phyloP scores from a whole-genome alignment of 2,329 filamentous ascomycete genomes.

The Biscogniauxia marginata region DNA sequence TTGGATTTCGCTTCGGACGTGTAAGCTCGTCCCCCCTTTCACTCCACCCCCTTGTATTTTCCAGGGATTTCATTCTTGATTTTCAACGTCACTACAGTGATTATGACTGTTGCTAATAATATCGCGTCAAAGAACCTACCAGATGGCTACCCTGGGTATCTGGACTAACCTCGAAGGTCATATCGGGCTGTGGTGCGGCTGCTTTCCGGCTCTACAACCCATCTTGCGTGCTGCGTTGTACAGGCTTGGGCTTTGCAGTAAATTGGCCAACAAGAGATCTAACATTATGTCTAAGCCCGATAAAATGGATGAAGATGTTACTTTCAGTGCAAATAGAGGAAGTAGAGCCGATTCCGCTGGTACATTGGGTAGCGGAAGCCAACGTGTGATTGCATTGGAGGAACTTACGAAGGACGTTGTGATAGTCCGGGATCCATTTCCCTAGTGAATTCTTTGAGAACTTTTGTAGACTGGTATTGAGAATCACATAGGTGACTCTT shows the following conservation, averaged over 20 bases:
- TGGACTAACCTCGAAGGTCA: slow-evolving; percentile 44
- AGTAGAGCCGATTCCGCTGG: background rate
- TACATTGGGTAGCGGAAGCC: background rate
- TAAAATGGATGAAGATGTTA: background rate
- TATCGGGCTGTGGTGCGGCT: slow-evolving; percentile 42
- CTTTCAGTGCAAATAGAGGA: background rate
- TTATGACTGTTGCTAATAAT: background rate
- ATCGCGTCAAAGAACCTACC: slow-evolving; percentile 32
- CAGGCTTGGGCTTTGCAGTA: slow-evolving; percentile 26
- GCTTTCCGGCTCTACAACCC: slow-evolving; percentile 41
- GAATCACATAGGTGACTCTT: too few relatives aligned
- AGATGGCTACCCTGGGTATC: slow-evolving; percentile 35
- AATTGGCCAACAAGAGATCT: background rate
- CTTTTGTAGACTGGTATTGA: too few relatives aligned
- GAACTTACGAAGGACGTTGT: background rate
- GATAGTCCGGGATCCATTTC: background rate
- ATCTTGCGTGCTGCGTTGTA: slow-evolving; percentile 33
- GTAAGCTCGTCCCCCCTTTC: slow-evolving; percentile 26
- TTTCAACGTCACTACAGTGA: background rate
- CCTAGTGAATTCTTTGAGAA: too few relatives aligned
- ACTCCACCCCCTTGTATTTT: background rate
- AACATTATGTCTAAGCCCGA: background rate
- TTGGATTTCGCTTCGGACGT: slow-evolving; percentile 31
- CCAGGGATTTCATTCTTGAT: background rate
- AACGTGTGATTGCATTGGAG: background rate